Base-by-base conservation (phyloP, 768 basidiomycete species). In the Mycena chlorophos region DNA sequence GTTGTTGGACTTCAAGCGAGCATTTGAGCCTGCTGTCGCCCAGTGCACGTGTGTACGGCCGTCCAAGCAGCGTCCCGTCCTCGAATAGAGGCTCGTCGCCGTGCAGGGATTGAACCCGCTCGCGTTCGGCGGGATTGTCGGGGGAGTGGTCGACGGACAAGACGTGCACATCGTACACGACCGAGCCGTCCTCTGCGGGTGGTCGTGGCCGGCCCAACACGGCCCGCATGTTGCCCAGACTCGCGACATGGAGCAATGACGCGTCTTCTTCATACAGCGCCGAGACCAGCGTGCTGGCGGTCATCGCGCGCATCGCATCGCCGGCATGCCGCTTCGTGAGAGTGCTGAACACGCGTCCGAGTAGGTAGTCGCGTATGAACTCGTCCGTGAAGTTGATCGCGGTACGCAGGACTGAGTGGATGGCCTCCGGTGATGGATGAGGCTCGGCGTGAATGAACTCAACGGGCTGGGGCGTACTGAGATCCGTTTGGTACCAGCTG, bases 1-100 rank as follows among this genome's bases (percentile, higher is more conserved):
- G 66, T 28, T 68, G 54, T 54, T 79, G 78, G 2, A 73, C 60
- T 4, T 73, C 73, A 13, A 55, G 45, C 37, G 66, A 65, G 77
- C 77, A 80, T 58, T 81, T 81, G 63, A 67, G 70, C 29, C 65
- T 64, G 3, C 73, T 76, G 45, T 78, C 69, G 1, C 81, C 78
- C 61, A 82, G 77, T 0, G 72, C 75, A 37, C 76, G 75, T 26
- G 75, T 70, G 27, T 67, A 51, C 5, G 72, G 65, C 55, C 64
- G 62, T 1, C 71, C 72, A 12, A 73, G 56, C 3, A 72, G 67
- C 29, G 63, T 67, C 6, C 70, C 71, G 45, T 73, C 57, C 29
- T 68, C 58, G 17, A 72, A 60, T 30, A 70, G 40, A 1, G 54
- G 55, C 49, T 72, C 68, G 25, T 67, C 70, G 0, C 69, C 69